Evolutionary conservation across 202 grass and related monocot genomes (phyloP), one percentile per base, ranked within the genome.

Genomic region (Dendrocalamus latiflorus): DNA sequence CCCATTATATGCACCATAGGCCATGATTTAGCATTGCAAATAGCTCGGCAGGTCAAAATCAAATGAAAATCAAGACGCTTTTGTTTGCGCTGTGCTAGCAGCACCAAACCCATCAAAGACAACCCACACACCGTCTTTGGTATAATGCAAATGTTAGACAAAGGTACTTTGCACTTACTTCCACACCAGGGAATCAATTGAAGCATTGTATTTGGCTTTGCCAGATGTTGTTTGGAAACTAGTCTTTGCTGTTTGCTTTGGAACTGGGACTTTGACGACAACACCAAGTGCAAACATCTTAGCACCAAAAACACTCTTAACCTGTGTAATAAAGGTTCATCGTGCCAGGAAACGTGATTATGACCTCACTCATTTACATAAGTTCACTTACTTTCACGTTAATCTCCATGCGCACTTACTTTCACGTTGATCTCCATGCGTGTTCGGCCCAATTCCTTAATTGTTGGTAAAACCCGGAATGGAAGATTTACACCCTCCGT

Each of bases 201-300:
- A 99, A 78, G 96, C 93, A 51, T 99, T 99, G 82, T 99, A 99
- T 73, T 99, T 99, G 47, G 96, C 96, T 99, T 94, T 95, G 83
- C 96, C 93, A 82, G 96, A 92, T 36, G 96, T 99, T 57, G 94
- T 92, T 84, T 99, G 96, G 86, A 99, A 99, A 85, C 96, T 99
- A 37, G 93, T 90, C 75, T 98, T 98, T 20, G 96, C 96, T 41
- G 96, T 98, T 86, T 98, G 96, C 81, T 98, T 98, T 62, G 96
- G 96, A 82, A 99, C 96, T 33, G 96, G 96, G 60, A 99, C 89
- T 90, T 99, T 99, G 37, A 99, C 89, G 7, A 99, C 93, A 62
- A 99, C 96, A 33, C 96, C 96, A 75, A 99, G 93, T 70, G 96
- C 96, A 93, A 99, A 99, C 85, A 96, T 96, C 84, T 99, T 99